These are phyloP conservation scores for Balakata baccata DNA, from an alignment of 345 rosid genomes.

Conservation along the genomic window DNA sequence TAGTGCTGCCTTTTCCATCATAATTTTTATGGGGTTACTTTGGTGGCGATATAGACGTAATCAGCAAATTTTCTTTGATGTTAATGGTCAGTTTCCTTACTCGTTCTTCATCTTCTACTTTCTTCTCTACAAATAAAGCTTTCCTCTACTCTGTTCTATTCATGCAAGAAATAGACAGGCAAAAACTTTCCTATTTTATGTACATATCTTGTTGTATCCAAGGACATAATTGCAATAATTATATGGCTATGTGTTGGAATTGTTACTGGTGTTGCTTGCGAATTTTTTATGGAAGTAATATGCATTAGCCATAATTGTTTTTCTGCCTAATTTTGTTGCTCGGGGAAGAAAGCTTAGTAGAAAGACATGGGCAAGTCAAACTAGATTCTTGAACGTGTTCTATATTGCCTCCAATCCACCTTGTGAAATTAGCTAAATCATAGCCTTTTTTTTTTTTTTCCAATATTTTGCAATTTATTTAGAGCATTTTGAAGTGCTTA, in stretches of 20 bases:
- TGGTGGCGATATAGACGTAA: conserved; percentile 92
- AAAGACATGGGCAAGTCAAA: too few relatives aligned
- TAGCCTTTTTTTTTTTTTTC: neutral
- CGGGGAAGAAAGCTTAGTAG: too few relatives aligned
- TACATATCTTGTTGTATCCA: neutral
- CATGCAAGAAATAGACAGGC: neutral
- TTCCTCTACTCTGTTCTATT: neutral
- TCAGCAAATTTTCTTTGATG: conserved; percentile 95
- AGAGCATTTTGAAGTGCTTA: neutral
- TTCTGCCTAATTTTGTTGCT: too few relatives aligned
- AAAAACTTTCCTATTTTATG: neutral
- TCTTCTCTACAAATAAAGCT: neutral
- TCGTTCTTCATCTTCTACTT: neutral
- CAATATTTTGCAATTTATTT: neutral
- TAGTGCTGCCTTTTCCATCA: conserved; percentile 62
- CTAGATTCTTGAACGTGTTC: too few relatives aligned
- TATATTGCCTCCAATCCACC: neutral
- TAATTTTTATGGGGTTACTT: conserved; percentile 51
- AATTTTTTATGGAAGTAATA: too few relatives aligned
- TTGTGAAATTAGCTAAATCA: neutral
- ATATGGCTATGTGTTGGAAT: too few relatives aligned
- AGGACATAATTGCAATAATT: too few relatives aligned
- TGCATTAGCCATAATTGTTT: too few relatives aligned
- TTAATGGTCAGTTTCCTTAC: conserved; percentile 63
- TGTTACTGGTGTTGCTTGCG: too few relatives aligned